Conservation (phyloP, 768 basidiomycete species). For the Chalciporus sphaerocephalus region DNA sequence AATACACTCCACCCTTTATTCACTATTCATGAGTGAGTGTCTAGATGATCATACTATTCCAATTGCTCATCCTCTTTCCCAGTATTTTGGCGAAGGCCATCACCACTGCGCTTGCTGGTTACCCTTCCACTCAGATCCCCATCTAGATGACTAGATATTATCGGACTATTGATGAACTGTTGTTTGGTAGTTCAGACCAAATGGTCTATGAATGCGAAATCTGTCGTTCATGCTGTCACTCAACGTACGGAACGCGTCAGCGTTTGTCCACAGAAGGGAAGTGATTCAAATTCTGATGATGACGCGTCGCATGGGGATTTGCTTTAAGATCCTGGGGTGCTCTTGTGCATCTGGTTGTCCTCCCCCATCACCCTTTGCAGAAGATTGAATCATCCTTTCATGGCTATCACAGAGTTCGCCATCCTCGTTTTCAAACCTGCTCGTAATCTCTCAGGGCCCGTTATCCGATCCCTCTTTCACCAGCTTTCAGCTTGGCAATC, state of each 20-base stretch:
- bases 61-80: constrained; percentile 2
- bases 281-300: neutral
- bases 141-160: constrained; percentile 6
- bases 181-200: neutral
- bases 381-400: constrained; percentile 7
- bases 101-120: constrained; percentile 41
- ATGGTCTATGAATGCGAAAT: neutral
- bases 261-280: neutral
- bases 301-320: constrained; percentile 3
- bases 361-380: neutral
- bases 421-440: constrained; percentile 34
- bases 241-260: neutral
- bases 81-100: constrained; percentile 52
- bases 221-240: neutral
- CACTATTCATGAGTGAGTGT: constrained; percentile 54
- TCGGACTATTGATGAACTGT: neutral
- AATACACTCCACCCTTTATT: constrained; percentile 60
- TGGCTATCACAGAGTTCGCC: constrained; percentile 45
- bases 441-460: constrained; percentile 26
- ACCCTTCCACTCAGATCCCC: constrained; percentile 10
- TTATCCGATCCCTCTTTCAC: constrained; percentile 29
- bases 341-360: neutral
- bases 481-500: constrained; percentile 35
- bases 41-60: neutral
- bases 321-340: neutral